phyloP scores from a whole-genome alignment of 495 filamentous ascomycete genomes.

The Tetracladium setigerum region DNA sequence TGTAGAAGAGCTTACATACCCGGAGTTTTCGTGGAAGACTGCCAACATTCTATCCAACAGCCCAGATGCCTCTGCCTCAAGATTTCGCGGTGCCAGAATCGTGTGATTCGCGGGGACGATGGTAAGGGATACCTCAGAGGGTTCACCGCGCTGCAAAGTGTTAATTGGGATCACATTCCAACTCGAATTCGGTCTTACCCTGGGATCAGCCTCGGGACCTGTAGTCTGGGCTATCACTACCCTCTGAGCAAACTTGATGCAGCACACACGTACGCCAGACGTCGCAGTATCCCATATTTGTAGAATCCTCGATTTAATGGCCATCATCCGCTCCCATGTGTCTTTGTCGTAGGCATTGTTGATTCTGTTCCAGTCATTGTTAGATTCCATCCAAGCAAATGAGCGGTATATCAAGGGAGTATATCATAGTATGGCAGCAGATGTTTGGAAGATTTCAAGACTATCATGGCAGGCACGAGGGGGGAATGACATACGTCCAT shows the following conservation, averaged over 20 bases:
- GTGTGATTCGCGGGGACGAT: constrained; percentile 80
- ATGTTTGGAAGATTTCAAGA: not conserved
- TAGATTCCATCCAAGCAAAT: constrained; percentile 10
- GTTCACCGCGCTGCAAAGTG: constrained; percentile 57
- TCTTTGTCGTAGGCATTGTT: constrained; percentile 69
- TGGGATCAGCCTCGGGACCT: constrained; percentile 72
- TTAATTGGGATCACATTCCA: constrained; percentile 10
- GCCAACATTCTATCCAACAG: constrained; percentile 84
- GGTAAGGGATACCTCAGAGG: constrained; percentile 79
- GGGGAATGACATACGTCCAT: constrained; percentile 69
- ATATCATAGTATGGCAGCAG: not conserved
- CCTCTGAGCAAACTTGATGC: constrained; percentile 92
- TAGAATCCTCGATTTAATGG: constrained; percentile 84
- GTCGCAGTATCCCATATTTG: constrained; percentile 79
- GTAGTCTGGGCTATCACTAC: constrained; percentile 89
- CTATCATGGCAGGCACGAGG: not conserved
- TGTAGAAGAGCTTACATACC: constrained; percentile 40
- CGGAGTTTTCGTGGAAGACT: constrained; percentile 76
- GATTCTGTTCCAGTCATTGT: constrained; percentile 49
- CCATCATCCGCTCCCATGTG: constrained; percentile 79
- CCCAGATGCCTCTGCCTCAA: constrained; percentile 88
- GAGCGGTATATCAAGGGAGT: not conserved
- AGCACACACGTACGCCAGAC: constrained; percentile 75
- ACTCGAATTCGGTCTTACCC: constrained; percentile 45
- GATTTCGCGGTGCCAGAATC: constrained; percentile 62